Percentiles rank a stretch among this genome's conserved stretches.
phyloP scores from a whole-genome alignment of 805 yeast species.

The Metschnikowia corniflorae region DNA sequence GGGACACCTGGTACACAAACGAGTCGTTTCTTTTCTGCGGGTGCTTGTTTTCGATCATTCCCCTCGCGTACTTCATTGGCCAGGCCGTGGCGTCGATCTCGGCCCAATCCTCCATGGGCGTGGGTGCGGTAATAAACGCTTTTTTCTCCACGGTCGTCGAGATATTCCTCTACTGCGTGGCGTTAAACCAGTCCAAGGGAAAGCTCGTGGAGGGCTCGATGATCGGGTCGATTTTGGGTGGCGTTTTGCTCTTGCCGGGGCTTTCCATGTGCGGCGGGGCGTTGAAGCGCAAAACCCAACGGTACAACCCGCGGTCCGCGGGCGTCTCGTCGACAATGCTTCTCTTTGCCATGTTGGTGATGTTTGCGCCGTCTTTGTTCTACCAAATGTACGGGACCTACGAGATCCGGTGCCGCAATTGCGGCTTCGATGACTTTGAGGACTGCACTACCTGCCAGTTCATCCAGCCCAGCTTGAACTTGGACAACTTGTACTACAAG shows the following conservation, averaged over 20 bases:
- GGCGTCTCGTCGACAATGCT: slow-evolving; percentile 97
- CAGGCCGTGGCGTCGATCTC: slow-evolving; percentile 99
- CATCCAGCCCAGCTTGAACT: slow-evolving; percentile 68
- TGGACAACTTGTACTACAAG: slow-evolving; percentile 60
- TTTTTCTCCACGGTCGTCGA: slow-evolving; percentile 96
- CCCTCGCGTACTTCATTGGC: slow-evolving; percentile 94
- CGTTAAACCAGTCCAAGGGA: slow-evolving; percentile 80
- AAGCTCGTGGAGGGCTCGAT: slow-evolving; percentile 91
- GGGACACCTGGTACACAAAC: slow-evolving; percentile 48
- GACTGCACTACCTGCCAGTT: slow-evolving; percentile 73
- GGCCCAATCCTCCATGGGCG: slow-evolving; percentile 98
- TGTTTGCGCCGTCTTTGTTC: slow-evolving; percentile 88
- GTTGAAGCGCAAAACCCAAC: slow-evolving; percentile 81
- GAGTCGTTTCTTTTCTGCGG: slow-evolving; percentile 66
- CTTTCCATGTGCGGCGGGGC: slow-evolving; percentile 98
- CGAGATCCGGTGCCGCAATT: slow-evolving; percentile 66
- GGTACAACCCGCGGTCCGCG: slow-evolving; percentile 94
- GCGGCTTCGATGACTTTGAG: slow-evolving; percentile 28
- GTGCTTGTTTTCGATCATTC: slow-evolving; percentile 81
- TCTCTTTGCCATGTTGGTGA: slow-evolving; percentile 81
- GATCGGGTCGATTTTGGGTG: slow-evolving; percentile 91
- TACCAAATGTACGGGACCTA: slow-evolving; percentile 88
- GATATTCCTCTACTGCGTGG: slow-evolving; percentile 87
- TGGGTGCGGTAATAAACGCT: slow-evolving; percentile 97
- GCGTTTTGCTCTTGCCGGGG: slow-evolving; percentile 88